Evolutionary conservation across 495 filamentous ascomycete genomes (phyloP).

Genomic region (Penicillium salamii): DNA sequence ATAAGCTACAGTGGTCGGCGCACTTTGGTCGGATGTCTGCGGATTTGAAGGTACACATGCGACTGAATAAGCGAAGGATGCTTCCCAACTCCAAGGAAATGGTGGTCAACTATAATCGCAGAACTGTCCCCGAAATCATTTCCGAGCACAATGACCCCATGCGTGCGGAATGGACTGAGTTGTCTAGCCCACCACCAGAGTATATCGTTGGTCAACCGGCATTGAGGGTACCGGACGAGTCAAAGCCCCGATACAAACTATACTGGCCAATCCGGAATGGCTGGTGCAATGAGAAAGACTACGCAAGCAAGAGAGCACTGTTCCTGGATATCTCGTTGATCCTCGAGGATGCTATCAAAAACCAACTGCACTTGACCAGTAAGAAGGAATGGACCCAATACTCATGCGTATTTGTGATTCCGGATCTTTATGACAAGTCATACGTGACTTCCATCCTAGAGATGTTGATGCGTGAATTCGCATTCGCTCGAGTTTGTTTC

Average conservation of each 20-base stretch:
- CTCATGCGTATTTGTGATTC: constrained; percentile 90
- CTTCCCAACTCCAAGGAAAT: constrained; percentile 94
- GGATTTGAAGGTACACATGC: constrained; percentile 87
- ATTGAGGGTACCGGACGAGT: constrained; percentile 80
- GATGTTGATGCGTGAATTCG: constrained; percentile 81
- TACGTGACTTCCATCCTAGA: constrained; percentile 84
- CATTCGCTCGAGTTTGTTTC: constrained; percentile 83
- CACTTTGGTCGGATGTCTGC: constrained; percentile 78
- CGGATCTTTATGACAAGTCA: constrained; percentile 90
- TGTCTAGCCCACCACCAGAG: constrained; percentile 62
- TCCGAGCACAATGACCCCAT: constrained; percentile 90
- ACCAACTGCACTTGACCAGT: constrained; percentile 71
- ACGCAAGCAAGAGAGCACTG: constrained; percentile 68
- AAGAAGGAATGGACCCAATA: constrained; percentile 85
- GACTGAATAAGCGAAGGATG: constrained; percentile 85
- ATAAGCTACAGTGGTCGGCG: constrained; percentile 56
- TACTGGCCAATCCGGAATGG: constrained; percentile 89
- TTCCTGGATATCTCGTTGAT: constrained; percentile 83
- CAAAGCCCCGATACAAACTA: constrained; percentile 84
- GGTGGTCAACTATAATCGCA: constrained; percentile 86
- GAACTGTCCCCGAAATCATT: constrained; percentile 76
- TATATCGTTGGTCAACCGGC: constrained; percentile 81
- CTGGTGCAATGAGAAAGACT: constrained; percentile 87
- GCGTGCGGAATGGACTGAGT: constrained; percentile 92
- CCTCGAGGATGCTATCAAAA: constrained; percentile 79